A percentile compares a stretch with the other conserved stretches of the same genome.
Conservation (phyloP, 2,329 filamentous ascomycete genomes). For the Colletotrichum tabaci region DNA sequence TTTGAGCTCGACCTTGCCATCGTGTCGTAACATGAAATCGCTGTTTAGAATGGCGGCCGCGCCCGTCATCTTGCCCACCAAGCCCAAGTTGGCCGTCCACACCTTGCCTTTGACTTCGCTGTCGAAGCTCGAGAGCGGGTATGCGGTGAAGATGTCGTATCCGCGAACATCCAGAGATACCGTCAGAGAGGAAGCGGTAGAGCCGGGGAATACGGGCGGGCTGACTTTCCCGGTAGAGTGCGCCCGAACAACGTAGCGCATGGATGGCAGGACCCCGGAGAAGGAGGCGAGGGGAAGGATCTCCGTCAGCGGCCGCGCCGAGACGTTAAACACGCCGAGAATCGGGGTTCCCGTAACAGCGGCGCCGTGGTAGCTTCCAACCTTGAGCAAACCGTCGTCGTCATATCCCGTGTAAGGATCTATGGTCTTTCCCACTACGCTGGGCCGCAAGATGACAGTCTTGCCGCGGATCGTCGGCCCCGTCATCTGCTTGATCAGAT, state of each 20-base stretch:
- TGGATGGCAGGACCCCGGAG: conserved; percentile 73
- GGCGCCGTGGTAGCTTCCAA: conserved; percentile 82
- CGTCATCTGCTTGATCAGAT: conserved; percentile 85
- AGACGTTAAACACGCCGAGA: conserved; percentile 88
- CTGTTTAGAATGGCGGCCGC: conserved; percentile 80
- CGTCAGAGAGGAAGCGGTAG: conserved; percentile 68
- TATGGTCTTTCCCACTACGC: conserved; percentile 79
- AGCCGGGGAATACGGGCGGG: conserved; percentile 61
- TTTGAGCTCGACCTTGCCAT: conserved; percentile 75
- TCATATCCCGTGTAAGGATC: conserved; percentile 83
- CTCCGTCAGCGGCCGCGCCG: conserved; percentile 73
- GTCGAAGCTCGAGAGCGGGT: conserved; percentile 73
- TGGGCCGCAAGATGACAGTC: conserved; percentile 86
- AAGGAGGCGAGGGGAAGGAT: conserved; percentile 81
- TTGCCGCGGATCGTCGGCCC: conserved; percentile 79
- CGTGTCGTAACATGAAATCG: conserved; percentile 67
- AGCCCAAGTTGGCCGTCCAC: conserved; percentile 79
- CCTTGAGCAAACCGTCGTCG: conserved; percentile 80
- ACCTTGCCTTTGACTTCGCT: conserved; percentile 59
- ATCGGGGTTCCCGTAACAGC: conserved; percentile 80
- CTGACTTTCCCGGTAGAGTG: conserved; percentile 78
- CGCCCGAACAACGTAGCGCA: conserved; percentile 79
- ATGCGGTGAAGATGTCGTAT: conserved; percentile 87
- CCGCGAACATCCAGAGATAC: conserved; percentile 75
- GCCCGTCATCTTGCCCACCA: conserved; percentile 92